phyloP scores from a whole-genome alignment of 768 basidiomycete species.

The Boletus barrowsii region DNA sequence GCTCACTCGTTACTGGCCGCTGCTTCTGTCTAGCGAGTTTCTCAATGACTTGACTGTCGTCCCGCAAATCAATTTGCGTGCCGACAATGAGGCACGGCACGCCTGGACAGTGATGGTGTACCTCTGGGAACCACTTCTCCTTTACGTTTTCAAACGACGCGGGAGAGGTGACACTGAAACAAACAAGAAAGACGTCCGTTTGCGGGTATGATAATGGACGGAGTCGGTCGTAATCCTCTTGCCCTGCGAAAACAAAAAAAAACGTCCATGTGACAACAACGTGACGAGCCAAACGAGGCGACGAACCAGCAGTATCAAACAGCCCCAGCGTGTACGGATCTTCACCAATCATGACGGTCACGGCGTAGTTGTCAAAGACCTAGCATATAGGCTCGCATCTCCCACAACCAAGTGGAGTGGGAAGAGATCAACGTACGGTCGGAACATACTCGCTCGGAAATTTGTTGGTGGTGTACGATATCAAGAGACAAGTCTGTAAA shows the following conservation, averaged over 20 bases:
- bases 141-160: constrained; percentile 99
- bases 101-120: constrained; percentile 98
- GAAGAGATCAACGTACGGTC: constrained; percentile 59
- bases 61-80: constrained; percentile 95
- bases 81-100: constrained; percentile 99
- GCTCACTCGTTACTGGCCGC: constrained; percentile 81
- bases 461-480: constrained; percentile 97
- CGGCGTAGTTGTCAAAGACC: constrained; percentile 98
- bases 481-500: constrained; percentile 86
- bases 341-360: constrained; percentile 99
- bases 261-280: constrained; percentile 6
- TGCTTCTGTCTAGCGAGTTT: constrained; percentile 97
- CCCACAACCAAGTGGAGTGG: constrained; percentile 1
- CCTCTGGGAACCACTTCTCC: constrained; percentile 99
- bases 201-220: constrained; percentile 99
- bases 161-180: constrained; percentile 98
- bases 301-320: constrained; percentile 97
- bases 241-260: constrained; percentile 56
- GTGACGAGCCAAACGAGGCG: not conserved
- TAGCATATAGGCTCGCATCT: constrained; percentile 33
- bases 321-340: constrained; percentile 98
- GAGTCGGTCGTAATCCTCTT: constrained; percentile 99
- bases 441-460: constrained; percentile 99
- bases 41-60: constrained; percentile 89
- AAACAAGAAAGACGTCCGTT: constrained; percentile 99